Base-by-base conservation (phyloP, 2,329 filamentous ascomycete species). In the Rutstroemia sp. region DNA sequence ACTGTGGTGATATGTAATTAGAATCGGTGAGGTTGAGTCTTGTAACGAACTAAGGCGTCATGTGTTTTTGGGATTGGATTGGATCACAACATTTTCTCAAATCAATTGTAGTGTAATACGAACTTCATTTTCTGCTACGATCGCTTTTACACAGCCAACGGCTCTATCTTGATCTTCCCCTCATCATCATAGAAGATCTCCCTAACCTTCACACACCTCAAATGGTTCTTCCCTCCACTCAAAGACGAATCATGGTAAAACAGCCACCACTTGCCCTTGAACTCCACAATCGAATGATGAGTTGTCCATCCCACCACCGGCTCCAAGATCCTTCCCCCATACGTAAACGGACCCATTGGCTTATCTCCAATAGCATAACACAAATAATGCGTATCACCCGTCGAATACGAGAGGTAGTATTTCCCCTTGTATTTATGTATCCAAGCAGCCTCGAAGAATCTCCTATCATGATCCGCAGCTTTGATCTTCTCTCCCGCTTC, bases 361-460 rank as follows among this genome's bases (percentile, higher is more conserved):
- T 72, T 83, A 5, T 80, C 74, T 0, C 84, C 80, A 2, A 78
- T 81, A 1, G 84, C 88, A 67, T 89, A 91, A 61, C 77, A 85
- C 34, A 92, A 74, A 69, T 78, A 88, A 70, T 91, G 88, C 34
- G 87, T 85, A 71, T 91, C 88, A 19, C 88, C 88, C 1, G 87
- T 91, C 60, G 85, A 88, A 73, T 89, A 89, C 55, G 81, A 85
- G 68, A 90, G 87, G 73, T 89, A 89, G 72, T 90, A 90, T 58
- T 75, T 78, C 2, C 78, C 84, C 0, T 78, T 73, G 66, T 82
- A 80, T 76, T 87, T 88, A 73, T 91, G 87, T 77, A 89, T 76
- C 88, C 87, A 91, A 2, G 87, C 83, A 0, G 87, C 88, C 72
- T 92, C 88, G 69, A 92, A 91, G 77, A 92, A 92, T 7, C 88